Base-by-base conservation (phyloP, 1,284 basidiomycete species). In the Thelephora terrestris region DNA sequence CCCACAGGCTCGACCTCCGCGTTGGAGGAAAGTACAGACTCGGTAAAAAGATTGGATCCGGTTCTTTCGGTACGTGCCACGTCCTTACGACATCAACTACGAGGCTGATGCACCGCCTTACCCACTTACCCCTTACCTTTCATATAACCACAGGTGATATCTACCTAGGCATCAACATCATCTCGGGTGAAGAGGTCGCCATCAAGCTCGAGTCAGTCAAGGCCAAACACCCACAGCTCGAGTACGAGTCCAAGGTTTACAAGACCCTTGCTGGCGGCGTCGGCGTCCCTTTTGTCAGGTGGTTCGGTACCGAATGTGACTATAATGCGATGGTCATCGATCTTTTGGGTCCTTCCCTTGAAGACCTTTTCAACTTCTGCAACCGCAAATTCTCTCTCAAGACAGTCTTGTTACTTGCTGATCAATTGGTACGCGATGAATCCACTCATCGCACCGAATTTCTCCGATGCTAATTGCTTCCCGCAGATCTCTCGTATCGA, bases 311-410 rank as follows among this genome's bases (percentile, higher is more conserved):
- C 54, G 95, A 99, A 68, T 98, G 94, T 66, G 94, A 99, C 68
- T 99, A 99, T 78, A 97, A 99, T 55, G 95, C 95, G 52, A 98
- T 99, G 95, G 96, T 99, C 51, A 75, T 99, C 58, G 96, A 99
- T 71, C 83, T 98, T 50, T 81, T 99, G 32, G 96, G 95, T 2
- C 94, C 96, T 25, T 95, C 91, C 43, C 84, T 99, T 46, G 96
- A 99, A 68, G 96, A 99, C 61, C 77, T 99, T 17, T 99, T 99
- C 86, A 99, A 99, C 76, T 99, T 98, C 63, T 99, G 96, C 79
- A 94, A 95, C 75, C 86, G 95, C 70, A 97, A 96, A 66, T 99
- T 99, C 71, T 87, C 78, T 54, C 76, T 99, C 61, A 99, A 99
- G 78, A 99, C 96, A 1, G 94, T 98, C 21, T 76, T 99, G 14